These are phyloP conservation scores for Aspergillus hancockii DNA, from an alignment of 495 filamentous ascomycete genomes.

Conservation along the genomic window DNA sequence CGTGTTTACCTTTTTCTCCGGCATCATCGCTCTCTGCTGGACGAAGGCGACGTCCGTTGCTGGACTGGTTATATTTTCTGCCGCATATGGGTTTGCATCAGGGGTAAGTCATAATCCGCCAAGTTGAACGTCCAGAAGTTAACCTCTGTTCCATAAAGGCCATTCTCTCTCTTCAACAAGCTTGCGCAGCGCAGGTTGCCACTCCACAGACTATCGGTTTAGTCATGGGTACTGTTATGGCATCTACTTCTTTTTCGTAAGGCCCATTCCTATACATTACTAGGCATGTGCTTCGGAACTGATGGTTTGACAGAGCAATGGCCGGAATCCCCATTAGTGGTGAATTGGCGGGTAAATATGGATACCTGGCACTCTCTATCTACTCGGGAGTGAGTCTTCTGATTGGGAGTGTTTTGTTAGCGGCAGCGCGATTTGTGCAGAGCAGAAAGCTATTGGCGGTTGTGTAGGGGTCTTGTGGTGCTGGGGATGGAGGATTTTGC, in stretches of 20 bases:
- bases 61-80: slow-evolving; percentile 36
- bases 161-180: slow-evolving; percentile 44
- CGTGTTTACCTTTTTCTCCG: slow-evolving; percentile 54
- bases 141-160: slow-evolving; percentile 25
- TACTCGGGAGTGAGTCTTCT: slow-evolving; percentile 36
- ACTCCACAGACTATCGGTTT: slow-evolving; percentile 32
- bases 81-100: slow-evolving; percentile 42
- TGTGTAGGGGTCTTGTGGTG: slow-evolving; percentile 20
- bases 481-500: no score
- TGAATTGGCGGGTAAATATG: slow-evolving; percentile 31
- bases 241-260: slow-evolving; percentile 38
- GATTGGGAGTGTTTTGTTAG: slow-evolving; percentile 29
- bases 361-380: slow-evolving; percentile 38
- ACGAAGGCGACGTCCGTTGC: slow-evolving; percentile 34
- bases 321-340: slow-evolving; percentile 40
- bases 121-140: no score
- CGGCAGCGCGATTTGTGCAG: slow-evolving; percentile 29
- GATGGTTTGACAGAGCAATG: slow-evolving; percentile 30
- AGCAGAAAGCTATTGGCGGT: slow-evolving; percentile 21
- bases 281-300: neutral
- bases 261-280: neutral
- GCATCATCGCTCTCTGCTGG: slow-evolving; percentile 48
- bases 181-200: slow-evolving; percentile 40
- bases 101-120: slow-evolving; percentile 43
- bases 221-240: slow-evolving; percentile 35